Base-by-base conservation (phyloP, 2,329 filamentous ascomycete species). In the Microcera coccophila region DNA sequence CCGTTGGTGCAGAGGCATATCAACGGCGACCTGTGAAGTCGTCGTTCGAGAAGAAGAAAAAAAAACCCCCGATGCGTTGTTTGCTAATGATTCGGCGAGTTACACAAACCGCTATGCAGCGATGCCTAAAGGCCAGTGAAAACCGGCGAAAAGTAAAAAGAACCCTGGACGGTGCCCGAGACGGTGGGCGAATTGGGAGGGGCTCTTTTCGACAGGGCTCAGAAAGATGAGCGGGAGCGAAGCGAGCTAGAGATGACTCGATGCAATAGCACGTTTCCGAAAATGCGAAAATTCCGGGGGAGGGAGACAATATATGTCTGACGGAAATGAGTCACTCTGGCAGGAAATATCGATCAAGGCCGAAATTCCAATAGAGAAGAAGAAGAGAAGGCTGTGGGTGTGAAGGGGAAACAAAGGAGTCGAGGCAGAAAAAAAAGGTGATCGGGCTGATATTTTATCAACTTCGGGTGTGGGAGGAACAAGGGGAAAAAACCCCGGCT, bases 51-150 rank as follows among this genome's bases (percentile, higher is more conserved):
- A 47, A 41, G 43, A 54, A 48, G 42, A 41, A 33, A 47, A 43
- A 43, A 49, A 17, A 19, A 39, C 46, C 42, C 49, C 43, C 38
- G 42, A 48, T 48, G 39, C 31, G 52, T 43, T 45, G 47, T 47
- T 49, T 42, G 29, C 42, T 46, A 41, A 39, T 50, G 51, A 43
- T 58, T 55, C 48, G 45, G 36, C 40, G 44, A 48, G 38, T 36
- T 46, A 43, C 47, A 47, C 43, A 50, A 44, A 52, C 16, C 16
- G 5, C 4, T 19, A 48, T 56, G 54, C 55, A 59, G 55, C 52
- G 47, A 55, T 59, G 55, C 55, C 55, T n/a, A n/a, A n/a, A n/a
- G n/a, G n/a, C n/a, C 55, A 59, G 58, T 55, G 55, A 59, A 52
- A 48, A 31, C 36, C 47, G 44, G 50, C 53, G n/a, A n/a, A n/a